Percentiles rank a stretch among this genome's conserved stretches.
These are phyloP conservation scores for Colletotrichum simmondsii DNA, from an alignment of 2,329 filamentous ascomycete species.

Conservation along the genomic window DNA sequence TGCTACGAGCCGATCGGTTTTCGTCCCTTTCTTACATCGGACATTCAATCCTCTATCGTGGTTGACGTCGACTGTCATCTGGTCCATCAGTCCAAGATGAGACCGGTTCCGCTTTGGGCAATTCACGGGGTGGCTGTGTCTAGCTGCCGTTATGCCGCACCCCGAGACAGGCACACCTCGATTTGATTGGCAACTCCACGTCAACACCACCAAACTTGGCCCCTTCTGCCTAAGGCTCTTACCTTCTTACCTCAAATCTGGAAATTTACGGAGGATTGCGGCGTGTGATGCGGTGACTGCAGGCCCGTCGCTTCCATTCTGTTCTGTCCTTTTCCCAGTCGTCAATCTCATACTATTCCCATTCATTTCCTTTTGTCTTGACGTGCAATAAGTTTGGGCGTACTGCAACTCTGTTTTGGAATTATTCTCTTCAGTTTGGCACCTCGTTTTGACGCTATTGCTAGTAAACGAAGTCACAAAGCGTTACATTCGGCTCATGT, in stretches of 20 bases:
- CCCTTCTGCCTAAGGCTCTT: conserved; percentile 13
- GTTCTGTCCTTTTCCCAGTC: not conserved
- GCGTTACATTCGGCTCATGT: conserved; percentile 11
- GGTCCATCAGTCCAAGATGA: conserved; percentile 13
- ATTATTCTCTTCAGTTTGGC: not conserved
- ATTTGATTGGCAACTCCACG: not conserved
- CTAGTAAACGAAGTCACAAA: conserved; percentile 4
- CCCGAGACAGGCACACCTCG: not conserved
- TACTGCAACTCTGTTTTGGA: not conserved
- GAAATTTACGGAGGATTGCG: not conserved
- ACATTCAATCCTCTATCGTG: not conserved
- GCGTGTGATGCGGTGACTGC: not conserved
- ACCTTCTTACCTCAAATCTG: not conserved
- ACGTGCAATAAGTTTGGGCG: not conserved
- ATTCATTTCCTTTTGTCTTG: not conserved
- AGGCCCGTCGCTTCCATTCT: not conserved
- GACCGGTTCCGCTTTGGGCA: conserved; percentile 20
- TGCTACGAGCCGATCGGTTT: not conserved
- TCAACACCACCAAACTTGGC: not conserved
- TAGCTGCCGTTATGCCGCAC: conserved; percentile 1
- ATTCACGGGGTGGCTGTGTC: conserved; percentile 21
- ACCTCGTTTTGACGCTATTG: not conserved
- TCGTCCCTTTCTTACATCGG: not conserved
- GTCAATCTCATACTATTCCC: not conserved
- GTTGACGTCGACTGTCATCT: conserved; percentile 2